Evolutionary conservation across 2,329 filamentous ascomycete genomes (phyloP).

Genomic region (Curvularia lunata): DNA sequence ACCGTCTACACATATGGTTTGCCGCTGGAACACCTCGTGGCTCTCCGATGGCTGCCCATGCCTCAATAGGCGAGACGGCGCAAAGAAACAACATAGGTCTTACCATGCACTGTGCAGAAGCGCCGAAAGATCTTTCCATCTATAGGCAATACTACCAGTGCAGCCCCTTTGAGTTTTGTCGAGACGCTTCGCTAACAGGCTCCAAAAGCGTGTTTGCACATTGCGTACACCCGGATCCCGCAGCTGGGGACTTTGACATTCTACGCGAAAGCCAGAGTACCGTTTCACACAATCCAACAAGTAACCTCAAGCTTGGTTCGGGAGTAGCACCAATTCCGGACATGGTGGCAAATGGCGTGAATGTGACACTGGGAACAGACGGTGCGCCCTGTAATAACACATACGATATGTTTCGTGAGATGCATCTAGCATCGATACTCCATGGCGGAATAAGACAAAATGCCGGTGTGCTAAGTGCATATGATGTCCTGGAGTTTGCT

Average conservation of each 20-base stretch:
- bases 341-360: constrained; percentile 27
- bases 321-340: constrained; percentile 25
- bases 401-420: constrained; percentile 40
- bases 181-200: constrained; percentile 47
- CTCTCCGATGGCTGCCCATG: constrained; percentile 48
- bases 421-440: constrained; percentile 33
- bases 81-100: constrained; percentile 51
- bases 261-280: constrained; percentile 43
- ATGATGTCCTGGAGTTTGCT: constrained; percentile 30
- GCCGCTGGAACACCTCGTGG: constrained; percentile 57
- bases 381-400: constrained; percentile 41
- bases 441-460: constrained; percentile 24
- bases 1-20: constrained; percentile 57
- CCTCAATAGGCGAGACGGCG: constrained; percentile 52
- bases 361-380: constrained; percentile 31
- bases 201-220: constrained; percentile 35
- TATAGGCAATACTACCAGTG: constrained; percentile 49
- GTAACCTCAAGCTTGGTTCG: constrained; percentile 34
- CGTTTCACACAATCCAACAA: constrained; percentile 33
- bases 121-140: constrained; percentile 49
- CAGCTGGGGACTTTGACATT: constrained; percentile 49
- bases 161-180: constrained; percentile 44
- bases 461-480: constrained; percentile 27
- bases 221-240: constrained; percentile 54
- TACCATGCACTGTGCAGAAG: constrained; percentile 58